phyloP scores from a whole-genome alignment of 2,329 filamentous ascomycete species.

The Talaromyces sp. region DNA sequence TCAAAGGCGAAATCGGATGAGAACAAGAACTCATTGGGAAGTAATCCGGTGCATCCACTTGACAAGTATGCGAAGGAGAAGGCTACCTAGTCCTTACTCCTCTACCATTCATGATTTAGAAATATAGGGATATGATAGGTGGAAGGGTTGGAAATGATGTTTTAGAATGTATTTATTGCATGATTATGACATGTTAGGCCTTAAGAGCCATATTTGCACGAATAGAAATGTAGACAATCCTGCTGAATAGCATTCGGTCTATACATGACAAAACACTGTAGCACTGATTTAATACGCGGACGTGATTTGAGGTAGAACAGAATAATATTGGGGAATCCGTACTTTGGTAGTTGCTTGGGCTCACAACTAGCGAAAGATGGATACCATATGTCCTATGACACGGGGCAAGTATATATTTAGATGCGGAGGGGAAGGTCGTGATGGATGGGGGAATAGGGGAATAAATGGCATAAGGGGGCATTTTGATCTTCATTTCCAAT shows the following conservation, averaged over 20 bases:
- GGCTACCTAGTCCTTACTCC: slow-evolving; percentile 12
- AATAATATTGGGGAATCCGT: slow-evolving; percentile 1
- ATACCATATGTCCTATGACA: not conserved
- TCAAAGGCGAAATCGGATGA: slow-evolving; percentile 28
- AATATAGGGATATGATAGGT: not conserved
- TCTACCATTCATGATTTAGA: too few species aligned
- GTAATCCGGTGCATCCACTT: slow-evolving; percentile 43
- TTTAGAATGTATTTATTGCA: not conserved
- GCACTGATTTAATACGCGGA: not conserved
- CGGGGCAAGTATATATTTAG: not conserved
- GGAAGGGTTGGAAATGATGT: not conserved
- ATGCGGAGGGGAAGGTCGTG: not conserved
- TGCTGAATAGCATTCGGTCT: slow-evolving; percentile 4
- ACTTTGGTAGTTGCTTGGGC: not conserved
- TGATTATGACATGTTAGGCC: not conserved
- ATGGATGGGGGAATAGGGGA: not conserved
- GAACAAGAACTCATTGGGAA: slow-evolving; percentile 30
- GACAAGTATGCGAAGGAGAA: slow-evolving; percentile 39
- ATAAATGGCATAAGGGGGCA: not conserved
- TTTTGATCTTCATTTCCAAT: not conserved
- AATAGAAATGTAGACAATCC: not conserved
- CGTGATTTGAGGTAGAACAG: not conserved
- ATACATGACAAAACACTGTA: not conserved
- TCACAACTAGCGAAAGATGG: slow-evolving; percentile 2
- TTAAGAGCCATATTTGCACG: not conserved